Percentiles rank a stretch among this genome's conserved stretches.
Evolutionary conservation across 2,329 filamentous ascomycete genomes (phyloP).

Genomic region (Ophiostoma montium): DNA sequence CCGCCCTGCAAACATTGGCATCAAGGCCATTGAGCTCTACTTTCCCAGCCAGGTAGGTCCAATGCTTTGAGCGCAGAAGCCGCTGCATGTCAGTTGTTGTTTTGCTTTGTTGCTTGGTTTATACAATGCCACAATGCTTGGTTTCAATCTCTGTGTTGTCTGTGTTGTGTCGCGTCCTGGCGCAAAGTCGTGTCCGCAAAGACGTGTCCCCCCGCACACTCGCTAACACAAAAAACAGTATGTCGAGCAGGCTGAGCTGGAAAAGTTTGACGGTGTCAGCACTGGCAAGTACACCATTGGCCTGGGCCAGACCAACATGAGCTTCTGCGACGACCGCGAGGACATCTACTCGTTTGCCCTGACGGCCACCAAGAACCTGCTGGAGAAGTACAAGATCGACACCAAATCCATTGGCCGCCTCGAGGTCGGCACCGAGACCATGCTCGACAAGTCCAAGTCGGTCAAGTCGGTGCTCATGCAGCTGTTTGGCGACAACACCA

Average conservation of each 20-base stretch:
- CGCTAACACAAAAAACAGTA: constrained; percentile 37
- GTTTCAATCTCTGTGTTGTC: too few relatives aligned
- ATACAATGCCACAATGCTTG: not conserved
- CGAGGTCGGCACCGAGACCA: constrained; percentile 75
- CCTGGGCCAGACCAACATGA: constrained; percentile 83
- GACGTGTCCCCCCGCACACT: too few relatives aligned
- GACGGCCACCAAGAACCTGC: constrained; percentile 61
- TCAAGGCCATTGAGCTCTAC: constrained; percentile 87
- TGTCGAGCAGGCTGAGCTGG: constrained; percentile 69
- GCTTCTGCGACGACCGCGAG: constrained; percentile 81
- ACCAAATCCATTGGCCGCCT: constrained; percentile 62
- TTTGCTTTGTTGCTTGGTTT: not conserved
- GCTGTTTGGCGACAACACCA: constrained; percentile 71
- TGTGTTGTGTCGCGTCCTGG: not conserved
- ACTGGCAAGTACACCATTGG: constrained; percentile 82
- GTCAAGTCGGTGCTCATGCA: constrained; percentile 84
- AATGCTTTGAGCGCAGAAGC: not conserved
- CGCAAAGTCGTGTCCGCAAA: not conserved
- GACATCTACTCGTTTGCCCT: constrained; percentile 81
- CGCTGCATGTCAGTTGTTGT: not conserved
- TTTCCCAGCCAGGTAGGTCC: constrained; percentile 66
- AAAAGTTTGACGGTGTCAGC: constrained; percentile 74
- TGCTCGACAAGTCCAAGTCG: constrained; percentile 82
- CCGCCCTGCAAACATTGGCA: constrained; percentile 76
- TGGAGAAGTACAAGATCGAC: constrained; percentile 75